Conservation (phyloP, 805 yeast species). For the Wickerhamiella domercqiae region DNA sequence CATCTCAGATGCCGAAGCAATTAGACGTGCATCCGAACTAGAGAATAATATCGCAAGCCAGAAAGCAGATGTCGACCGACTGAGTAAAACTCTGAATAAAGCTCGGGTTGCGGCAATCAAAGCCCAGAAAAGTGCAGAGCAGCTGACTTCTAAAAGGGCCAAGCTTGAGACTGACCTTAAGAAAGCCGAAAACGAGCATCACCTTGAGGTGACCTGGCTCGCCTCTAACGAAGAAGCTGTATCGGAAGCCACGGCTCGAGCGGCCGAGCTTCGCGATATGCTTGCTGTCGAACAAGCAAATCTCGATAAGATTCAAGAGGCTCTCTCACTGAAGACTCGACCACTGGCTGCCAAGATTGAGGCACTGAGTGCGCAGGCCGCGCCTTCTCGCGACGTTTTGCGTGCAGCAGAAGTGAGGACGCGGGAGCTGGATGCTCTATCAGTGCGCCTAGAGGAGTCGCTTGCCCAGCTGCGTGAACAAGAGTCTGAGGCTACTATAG, state of each 20-base stretch:
- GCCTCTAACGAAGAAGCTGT: constrained; percentile 26
- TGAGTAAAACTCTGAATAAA: constrained; percentile 21
- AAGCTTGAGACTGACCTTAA: constrained; percentile 10
- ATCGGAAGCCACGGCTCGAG: constrained; percentile 19
- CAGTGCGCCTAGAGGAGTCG: constrained; percentile 49
- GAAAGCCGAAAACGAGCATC: constrained; percentile 32
- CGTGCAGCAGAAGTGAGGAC: constrained; percentile 32
- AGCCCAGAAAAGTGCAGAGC: constrained; percentile 62
- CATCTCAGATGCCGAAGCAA: constrained; percentile 8
- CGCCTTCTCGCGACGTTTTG: constrained; percentile 62
- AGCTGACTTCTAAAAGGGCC: constrained; percentile 33
- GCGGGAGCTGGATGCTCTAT: constrained; percentile 47
- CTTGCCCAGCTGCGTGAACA: constrained; percentile 43
- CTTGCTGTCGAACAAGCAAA: constrained; percentile 18
- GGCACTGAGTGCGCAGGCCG: constrained; percentile 44
- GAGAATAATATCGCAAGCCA: constrained; percentile 8
- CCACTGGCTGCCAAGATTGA: constrained; percentile 52
- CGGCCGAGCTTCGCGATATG: neutral
- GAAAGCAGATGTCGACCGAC: constrained; percentile 21
- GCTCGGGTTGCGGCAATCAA: constrained; percentile 48
- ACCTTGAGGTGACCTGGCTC: constrained; percentile 22
- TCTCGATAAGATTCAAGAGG: constrained; percentile 49
- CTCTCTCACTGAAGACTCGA: constrained; percentile 60
- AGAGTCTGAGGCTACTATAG: constrained; percentile 25
- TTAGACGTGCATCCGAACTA: neutral